Conservation (phyloP, 2,329 filamentous ascomycete species). For the Phoma herbarum region DNA sequence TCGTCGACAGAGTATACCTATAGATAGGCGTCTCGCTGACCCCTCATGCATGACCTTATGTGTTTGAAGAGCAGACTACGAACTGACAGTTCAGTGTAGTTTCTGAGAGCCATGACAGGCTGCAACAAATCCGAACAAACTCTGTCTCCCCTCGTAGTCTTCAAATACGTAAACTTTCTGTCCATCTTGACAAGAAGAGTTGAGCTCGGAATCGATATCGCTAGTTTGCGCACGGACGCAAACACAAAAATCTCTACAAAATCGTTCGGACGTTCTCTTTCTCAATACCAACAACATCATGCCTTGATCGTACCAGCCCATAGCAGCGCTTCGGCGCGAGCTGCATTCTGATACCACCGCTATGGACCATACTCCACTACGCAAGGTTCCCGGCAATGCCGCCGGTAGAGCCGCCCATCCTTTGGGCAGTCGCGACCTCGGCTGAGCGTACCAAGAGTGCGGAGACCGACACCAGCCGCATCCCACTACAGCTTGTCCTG, state of each 20-base stretch:
- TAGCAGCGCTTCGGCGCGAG: conserved; percentile 16
- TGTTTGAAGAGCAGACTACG: not conserved
- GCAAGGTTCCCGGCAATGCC: not conserved
- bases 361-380: not conserved
- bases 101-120: not conserved
- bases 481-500: conserved; percentile 29
- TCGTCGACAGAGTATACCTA: not conserved
- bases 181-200: not conserved
- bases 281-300: conserved; percentile 16
- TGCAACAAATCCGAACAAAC: no score
- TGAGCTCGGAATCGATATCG: not conserved
- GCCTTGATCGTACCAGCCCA: conserved; percentile 11
- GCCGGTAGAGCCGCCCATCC: conserved; percentile 14
- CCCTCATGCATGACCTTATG: not conserved
- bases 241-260: conserved; percentile 15
- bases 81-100: not conserved
- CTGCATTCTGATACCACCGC: not conserved
- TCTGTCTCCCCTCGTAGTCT: no score
- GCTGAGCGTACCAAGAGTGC: conserved; percentile 41
- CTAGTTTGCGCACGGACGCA: conserved; percentile 7
- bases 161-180: no score
- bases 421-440: conserved; percentile 39
- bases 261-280: not conserved
- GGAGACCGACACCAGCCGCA: conserved; percentile 46
- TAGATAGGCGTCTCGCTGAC: not conserved